Conservation (phyloP, 164 flowering plant genomes). For the Vitis riparia region DNA sequence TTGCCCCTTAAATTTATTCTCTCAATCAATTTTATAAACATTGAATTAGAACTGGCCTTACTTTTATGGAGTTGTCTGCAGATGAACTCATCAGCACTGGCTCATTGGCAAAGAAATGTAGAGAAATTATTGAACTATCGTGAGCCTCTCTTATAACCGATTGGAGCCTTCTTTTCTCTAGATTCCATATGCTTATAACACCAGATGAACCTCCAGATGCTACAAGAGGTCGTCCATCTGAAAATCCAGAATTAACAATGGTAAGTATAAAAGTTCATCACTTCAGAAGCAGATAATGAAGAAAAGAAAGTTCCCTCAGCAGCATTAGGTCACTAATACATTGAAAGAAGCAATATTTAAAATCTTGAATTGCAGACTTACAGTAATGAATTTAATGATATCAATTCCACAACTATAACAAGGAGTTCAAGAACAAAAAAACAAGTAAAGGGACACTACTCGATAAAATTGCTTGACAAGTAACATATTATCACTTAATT, state of each 20-base stretch:
- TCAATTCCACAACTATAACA: too few species aligned
- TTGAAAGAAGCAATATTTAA: too few species aligned
- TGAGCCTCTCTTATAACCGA: constrained; percentile 91
- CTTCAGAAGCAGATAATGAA: background rate
- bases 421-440: too few species aligned
- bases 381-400: too few species aligned
- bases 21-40: too few species aligned
- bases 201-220: constrained; percentile 99
- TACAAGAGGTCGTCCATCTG: constrained; percentile 93
- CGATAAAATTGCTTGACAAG: too few species aligned
- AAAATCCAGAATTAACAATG: constrained; percentile 4
- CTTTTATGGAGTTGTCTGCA: constrained; percentile 89
- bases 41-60: constrained; percentile 21
- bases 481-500: too few species aligned
- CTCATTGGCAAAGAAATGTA: constrained; percentile 92
- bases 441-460: too few species aligned
- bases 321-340: too few species aligned
- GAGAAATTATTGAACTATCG: constrained; percentile 72
- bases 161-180: constrained; percentile 87
- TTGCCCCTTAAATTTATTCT: too few species aligned
- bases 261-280: constrained; percentile 2
- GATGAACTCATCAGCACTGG: constrained; percentile 97
- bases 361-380: too few species aligned
- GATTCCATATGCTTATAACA: constrained; percentile 97
- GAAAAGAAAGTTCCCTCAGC: background rate